Base-by-base conservation (phyloP, 345 rosid genomes). In the Rhizophora mangle region DNA sequence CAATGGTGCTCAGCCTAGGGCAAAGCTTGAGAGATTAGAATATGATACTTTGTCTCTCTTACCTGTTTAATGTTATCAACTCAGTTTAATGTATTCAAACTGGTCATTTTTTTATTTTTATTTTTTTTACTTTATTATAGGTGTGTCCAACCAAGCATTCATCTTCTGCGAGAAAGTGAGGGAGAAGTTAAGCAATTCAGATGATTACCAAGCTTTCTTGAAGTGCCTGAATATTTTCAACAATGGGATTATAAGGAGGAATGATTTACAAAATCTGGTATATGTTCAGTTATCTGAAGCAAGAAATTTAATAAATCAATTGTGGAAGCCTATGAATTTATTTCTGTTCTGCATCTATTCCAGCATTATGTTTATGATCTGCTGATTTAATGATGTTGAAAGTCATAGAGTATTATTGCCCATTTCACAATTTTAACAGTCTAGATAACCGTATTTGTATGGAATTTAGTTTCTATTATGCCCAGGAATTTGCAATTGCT, bases 181-280 rank as follows among this genome's bases (percentile, higher is more conserved):
- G 88, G 99, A 92, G 84, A 87, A 84, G 79, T 73, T 95, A 53
- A 84, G 96, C 83, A 89, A 83, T 63, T 78, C 88, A 68, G 96
- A 87, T 72, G 99, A 95, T 81, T 92, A 90, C 75, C 98, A 92
- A 84, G 83, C 97, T 68, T 95, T 95, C 79, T 83, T 95, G 85
- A 95, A 83, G 85, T 88, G 96, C 73, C 93, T 95, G 62, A 79
- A 92, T 78, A 86, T 95, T 19, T 95, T 82, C 72, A 90, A 87
- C 88, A 86, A 81, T 64, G 90, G 94, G 73, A 95, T 95, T 70
- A 92, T 95, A 55, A 83, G 83, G 74, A 87, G 79, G 85, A 82
- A 77, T 34, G 94, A 95, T 67, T 81, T 95, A 72, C 94, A 85
- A 79, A 84, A 76, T 80, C 78, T 90, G 92, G 99, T 95, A 86